Evolutionary conservation across 1,284 basidiomycete genomes (phyloP).

Genomic region (Tylopilus orsonianus): DNA sequence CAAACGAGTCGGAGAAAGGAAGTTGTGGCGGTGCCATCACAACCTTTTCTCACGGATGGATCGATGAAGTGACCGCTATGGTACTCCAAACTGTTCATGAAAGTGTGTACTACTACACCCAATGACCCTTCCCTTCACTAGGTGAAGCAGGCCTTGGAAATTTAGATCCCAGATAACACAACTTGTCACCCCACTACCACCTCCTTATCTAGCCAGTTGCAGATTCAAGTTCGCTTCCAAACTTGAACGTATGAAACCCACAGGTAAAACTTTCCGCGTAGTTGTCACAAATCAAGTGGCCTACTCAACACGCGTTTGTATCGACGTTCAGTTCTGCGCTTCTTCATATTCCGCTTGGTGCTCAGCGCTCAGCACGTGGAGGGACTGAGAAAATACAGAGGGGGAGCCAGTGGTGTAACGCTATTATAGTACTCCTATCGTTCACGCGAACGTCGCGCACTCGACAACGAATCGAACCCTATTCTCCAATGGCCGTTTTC

Average conservation of each 20-base stretch:
- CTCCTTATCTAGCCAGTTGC: background rate
- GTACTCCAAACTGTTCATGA: no score
- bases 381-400: constrained; percentile 2
- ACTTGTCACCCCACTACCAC: background rate
- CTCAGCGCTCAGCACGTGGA: background rate
- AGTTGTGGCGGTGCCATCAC: constrained; percentile 15
- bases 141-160: background rate
- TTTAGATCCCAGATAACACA: background rate
- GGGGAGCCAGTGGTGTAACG: background rate
- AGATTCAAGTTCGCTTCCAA: constrained; percentile 4
- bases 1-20: background rate
- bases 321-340: constrained; percentile 1
- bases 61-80: no score
- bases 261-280: background rate
- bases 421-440: background rate
- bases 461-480: background rate
- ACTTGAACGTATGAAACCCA: background rate
- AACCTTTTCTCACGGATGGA: background rate
- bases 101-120: background rate
- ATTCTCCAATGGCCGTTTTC: constrained; percentile 1
- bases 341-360: background rate
- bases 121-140: no score
- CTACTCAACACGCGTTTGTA: background rate
- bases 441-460: constrained; percentile 8
- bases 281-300: background rate